phyloP scores from a whole-genome alignment of 2,329 filamentous ascomycete genomes.

The Cladosporium cucumerinum region DNA sequence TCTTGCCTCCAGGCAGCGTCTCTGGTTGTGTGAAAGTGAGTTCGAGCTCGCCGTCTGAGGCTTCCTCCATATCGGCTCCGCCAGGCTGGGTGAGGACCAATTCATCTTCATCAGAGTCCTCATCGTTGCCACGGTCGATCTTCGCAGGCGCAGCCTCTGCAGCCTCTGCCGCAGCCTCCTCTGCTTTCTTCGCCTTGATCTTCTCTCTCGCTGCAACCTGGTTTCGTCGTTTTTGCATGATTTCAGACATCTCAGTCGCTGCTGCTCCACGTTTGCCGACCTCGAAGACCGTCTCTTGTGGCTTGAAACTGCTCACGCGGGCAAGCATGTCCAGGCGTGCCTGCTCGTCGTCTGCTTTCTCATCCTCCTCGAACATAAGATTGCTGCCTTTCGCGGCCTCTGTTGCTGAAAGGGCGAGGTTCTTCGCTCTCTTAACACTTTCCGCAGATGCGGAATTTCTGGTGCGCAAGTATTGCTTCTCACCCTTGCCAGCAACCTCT shows the following conservation, averaged over 20 bases:
- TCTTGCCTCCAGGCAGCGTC: constrained; percentile 20
- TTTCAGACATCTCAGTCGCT: constrained; percentile 64
- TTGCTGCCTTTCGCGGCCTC: constrained; percentile 73
- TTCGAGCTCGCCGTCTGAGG: constrained; percentile 55
- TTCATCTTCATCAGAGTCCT: constrained; percentile 36
- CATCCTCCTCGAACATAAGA: constrained; percentile 65
- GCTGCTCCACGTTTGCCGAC: constrained; percentile 70
- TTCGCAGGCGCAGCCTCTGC: constrained; percentile 7
- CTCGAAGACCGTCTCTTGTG: constrained; percentile 95
- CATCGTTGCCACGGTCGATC: constrained; percentile 40
- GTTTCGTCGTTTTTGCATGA: constrained; percentile 70
- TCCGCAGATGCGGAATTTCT: constrained; percentile 85
- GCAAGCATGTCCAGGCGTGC: constrained; percentile 84
- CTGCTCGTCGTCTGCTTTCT: constrained; percentile 62
- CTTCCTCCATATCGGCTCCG: constrained; percentile 39
- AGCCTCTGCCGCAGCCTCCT: constrained; percentile 19
- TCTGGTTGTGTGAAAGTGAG: constrained; percentile 44
- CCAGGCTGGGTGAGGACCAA: constrained; percentile 35
- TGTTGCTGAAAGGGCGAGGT: constrained; percentile 59
- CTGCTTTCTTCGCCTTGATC: constrained; percentile 40
- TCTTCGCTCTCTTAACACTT: constrained; percentile 82
- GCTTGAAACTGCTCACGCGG: constrained; percentile 81
- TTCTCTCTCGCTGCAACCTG: constrained; percentile 57
- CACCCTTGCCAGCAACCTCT: constrained; percentile 76
- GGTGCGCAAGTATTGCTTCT: constrained; percentile 87